Conservation (phyloP, 345 rosid genomes). For the Heritiera littoralis region DNA sequence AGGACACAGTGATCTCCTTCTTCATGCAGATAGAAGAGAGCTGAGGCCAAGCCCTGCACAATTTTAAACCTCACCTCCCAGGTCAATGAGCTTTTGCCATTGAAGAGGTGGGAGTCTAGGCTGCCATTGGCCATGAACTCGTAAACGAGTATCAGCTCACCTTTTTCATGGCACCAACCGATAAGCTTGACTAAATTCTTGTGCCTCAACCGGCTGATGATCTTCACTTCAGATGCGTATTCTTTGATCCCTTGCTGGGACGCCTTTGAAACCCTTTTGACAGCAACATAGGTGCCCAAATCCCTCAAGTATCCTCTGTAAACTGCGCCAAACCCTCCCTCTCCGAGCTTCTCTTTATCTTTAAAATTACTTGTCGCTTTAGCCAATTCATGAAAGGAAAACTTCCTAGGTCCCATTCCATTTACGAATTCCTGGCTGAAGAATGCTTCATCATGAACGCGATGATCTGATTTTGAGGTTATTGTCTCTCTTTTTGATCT, state of each 20-base stretch:
- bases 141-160: conserved; percentile 47
- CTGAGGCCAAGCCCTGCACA: conserved; percentile 32
- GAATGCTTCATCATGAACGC: not conserved
- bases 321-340: conserved; percentile 33
- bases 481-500: not conserved
- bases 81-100: not conserved
- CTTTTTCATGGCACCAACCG: conserved; percentile 54
- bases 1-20: conserved; percentile 28
- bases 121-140: conserved; percentile 48
- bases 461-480: not conserved
- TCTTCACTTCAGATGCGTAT: conserved; percentile 27
- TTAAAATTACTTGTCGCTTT: not conserved
- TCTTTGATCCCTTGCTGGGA: conserved; percentile 31
- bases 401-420: conserved; percentile 23
- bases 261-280: conserved; percentile 19
- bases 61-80: conserved; percentile 30
- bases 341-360: conserved; percentile 17
- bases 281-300: not conserved
- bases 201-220: conserved; percentile 38
- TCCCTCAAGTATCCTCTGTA: conserved; percentile 25
- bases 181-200: conserved; percentile 44
- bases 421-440: not conserved
- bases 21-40: conserved; percentile 33
- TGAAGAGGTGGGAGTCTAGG: conserved; percentile 36
- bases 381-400: conserved; percentile 19